A percentile compares a stretch with the other conserved stretches of the same genome.
Conservation (phyloP, 108 stramenopile genomes). For the Skeletonema potamos region DNA sequence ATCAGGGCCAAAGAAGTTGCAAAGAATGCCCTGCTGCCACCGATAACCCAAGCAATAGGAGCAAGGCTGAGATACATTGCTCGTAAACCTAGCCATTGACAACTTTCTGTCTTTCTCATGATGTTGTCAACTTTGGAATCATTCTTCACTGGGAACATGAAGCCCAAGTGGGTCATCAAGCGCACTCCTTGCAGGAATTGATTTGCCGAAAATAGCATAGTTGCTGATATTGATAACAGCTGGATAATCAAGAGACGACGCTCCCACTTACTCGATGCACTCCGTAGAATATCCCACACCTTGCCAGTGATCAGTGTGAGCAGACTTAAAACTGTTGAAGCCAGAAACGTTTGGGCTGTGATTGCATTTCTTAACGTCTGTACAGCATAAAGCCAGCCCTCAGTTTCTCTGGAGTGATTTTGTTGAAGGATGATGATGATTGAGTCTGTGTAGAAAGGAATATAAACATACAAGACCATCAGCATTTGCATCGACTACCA, state of each 20-base stretch:
- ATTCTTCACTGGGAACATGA: slow-evolving; percentile 21
- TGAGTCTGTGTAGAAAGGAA: no score
- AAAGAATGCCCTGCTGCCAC: slow-evolving; percentile 3
- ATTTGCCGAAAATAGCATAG: slow-evolving; percentile 16
- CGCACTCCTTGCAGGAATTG: slow-evolving; percentile 9
- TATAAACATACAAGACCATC: no score
- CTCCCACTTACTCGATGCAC: background rate
- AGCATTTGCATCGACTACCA: no score
- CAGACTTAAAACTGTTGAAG: slow-evolving; percentile 12
- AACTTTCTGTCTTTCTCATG: slow-evolving; percentile 24
- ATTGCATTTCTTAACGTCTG: slow-evolving; percentile 24
- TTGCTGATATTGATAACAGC: background rate
- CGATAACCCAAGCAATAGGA: slow-evolving; percentile 11
- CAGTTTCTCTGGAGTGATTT: background rate
- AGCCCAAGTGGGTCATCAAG: slow-evolving; percentile 20
- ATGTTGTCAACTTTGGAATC: slow-evolving; percentile 17
- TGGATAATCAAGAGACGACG: slow-evolving; percentile 3
- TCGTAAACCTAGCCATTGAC: slow-evolving; percentile 15
- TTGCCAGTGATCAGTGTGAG: slow-evolving; percentile 19
- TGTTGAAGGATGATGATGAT: no score
- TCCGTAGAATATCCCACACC: slow-evolving; percentile 13
- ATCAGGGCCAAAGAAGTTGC: no score
- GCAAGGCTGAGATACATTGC: slow-evolving; percentile 14
- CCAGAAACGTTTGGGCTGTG: slow-evolving; percentile 7
- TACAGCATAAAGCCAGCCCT: slow-evolving; percentile 20